A percentile compares a stretch with the other conserved stretches of the same genome.
These are phyloP conservation scores for Colletotrichum gigasporum DNA, from an alignment of 2,329 filamentous ascomycete species.

Conservation along the genomic window DNA sequence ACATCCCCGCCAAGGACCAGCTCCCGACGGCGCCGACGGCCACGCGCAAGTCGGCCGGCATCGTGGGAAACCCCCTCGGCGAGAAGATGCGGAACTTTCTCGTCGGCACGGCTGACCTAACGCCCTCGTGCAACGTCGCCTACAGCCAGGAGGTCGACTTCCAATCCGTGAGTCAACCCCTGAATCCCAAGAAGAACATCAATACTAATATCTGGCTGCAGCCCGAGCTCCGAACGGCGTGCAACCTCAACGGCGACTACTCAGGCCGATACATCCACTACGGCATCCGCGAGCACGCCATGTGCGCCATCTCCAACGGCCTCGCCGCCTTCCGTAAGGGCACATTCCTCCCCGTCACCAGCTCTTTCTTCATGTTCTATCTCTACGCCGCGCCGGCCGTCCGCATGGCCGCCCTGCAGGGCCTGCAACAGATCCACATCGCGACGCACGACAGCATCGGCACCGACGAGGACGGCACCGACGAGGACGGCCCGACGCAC, in stretches of 20 bases:
- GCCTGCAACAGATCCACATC: conserved; percentile 64
- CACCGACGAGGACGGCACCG: conserved; percentile 67
- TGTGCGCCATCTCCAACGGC: conserved; percentile 66
- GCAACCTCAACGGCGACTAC: conserved; percentile 63
- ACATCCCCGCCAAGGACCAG: conserved; percentile 53
- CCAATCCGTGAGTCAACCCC: conserved; percentile 46
- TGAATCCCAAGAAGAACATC: neutral
- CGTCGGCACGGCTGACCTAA: conserved; percentile 62
- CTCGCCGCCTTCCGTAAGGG: conserved; percentile 64
- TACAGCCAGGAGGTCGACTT: conserved; percentile 62
- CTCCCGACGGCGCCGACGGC: conserved; percentile 57
- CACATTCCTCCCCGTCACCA: conserved; percentile 66
- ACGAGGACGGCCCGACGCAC: conserved; percentile 71
- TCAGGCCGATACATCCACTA: conserved; percentile 66
- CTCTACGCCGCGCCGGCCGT: conserved; percentile 42
- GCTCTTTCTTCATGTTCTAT: conserved; percentile 72
- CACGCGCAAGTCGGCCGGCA: conserved; percentile 57
- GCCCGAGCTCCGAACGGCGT: conserved; percentile 47
- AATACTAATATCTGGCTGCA: conserved; percentile 28
- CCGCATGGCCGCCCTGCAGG: conserved; percentile 53
- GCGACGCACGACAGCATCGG: conserved; percentile 70
- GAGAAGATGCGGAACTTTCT: conserved; percentile 56
- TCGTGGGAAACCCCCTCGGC: conserved; percentile 60
- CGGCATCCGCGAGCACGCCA: conserved; percentile 69
- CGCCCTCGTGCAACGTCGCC: conserved; percentile 63